Conservation (phyloP, 2,329 filamentous ascomycete species). For the Colletotrichum abscissum region DNA sequence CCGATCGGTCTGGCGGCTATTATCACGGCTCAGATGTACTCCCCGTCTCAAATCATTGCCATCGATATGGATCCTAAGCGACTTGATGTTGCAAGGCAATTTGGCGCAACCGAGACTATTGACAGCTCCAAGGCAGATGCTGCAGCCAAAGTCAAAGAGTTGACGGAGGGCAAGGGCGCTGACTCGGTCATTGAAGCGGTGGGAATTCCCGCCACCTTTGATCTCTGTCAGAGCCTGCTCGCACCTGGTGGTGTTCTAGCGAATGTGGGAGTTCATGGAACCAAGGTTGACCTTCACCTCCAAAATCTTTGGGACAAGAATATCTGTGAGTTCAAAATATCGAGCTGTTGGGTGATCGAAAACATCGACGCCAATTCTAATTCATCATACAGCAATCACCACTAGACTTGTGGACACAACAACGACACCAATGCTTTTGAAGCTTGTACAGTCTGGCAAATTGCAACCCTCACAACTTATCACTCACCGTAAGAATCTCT, state of each 20-base stretch:
- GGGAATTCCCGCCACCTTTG: conserved; percentile 63
- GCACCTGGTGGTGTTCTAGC: conserved; percentile 64
- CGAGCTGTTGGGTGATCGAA: neutral
- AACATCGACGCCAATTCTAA: neutral
- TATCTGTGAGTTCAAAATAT: conserved; percentile 52
- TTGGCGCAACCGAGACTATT: conserved; percentile 61
- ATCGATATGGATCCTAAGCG: conserved; percentile 62
- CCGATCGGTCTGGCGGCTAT: conserved; percentile 69
- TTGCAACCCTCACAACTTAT: conserved; percentile 55
- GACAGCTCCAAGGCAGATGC: conserved; percentile 50
- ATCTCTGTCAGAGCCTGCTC: conserved; percentile 63
- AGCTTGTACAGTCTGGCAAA: conserved; percentile 53
- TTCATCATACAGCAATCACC: conserved; percentile 50
- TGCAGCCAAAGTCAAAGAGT: conserved; percentile 49
- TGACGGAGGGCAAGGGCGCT: conserved; percentile 64
- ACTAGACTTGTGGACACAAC: conserved; percentile 59
- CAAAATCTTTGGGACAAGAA: conserved; percentile 66
- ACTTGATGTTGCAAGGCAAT: conserved; percentile 55
- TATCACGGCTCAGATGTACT: conserved; percentile 56
- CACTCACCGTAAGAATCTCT: conserved; percentile 53
- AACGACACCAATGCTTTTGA: conserved; percentile 61
- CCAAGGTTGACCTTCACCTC: conserved; percentile 61
- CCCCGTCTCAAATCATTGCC: conserved; percentile 61
- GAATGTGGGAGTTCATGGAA: conserved; percentile 69
- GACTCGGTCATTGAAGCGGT: conserved; percentile 70